Conservation (phyloP, 1,284 basidiomycete genomes). For the Irpex lacteus region DNA sequence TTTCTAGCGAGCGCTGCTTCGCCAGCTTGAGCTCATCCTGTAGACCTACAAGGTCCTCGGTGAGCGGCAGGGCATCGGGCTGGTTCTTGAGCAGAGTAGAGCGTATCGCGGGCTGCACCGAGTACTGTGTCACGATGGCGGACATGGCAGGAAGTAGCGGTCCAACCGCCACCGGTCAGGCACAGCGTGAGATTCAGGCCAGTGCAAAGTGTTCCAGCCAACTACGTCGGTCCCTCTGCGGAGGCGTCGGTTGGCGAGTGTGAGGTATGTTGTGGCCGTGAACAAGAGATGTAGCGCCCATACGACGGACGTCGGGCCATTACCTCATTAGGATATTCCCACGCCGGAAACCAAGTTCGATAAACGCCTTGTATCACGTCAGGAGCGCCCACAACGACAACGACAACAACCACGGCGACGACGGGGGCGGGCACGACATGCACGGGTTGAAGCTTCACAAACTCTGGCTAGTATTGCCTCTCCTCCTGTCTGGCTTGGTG, state of each 20-base stretch:
- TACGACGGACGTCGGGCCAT: slow-evolving; percentile 7
- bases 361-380: background rate
- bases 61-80: slow-evolving; percentile 62
- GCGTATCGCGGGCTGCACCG: slow-evolving; percentile 41
- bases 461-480: background rate
- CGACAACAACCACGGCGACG: background rate
- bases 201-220: background rate
- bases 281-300: slow-evolving; percentile 12
- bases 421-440: background rate
- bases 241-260: background rate
- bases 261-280: slow-evolving; percentile 12
- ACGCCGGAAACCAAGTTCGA: background rate
- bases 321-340: slow-evolving; percentile 9
- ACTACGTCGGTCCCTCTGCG: background rate
- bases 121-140: slow-evolving; percentile 49
- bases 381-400: background rate
- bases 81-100: slow-evolving; percentile 58
- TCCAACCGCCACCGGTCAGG: background rate
- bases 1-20: slow-evolving; percentile 51
- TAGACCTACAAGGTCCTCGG: slow-evolving; percentile 69
- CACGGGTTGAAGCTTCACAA: background rate
- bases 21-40: slow-evolving; percentile 57
- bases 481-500: slow-evolving; percentile 3
- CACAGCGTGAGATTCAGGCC: background rate
- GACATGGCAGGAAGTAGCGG: slow-evolving; percentile 27